Conservation (phyloP, 129 eudicot species). For the Chrysanthemum lavandulifolium region DNA sequence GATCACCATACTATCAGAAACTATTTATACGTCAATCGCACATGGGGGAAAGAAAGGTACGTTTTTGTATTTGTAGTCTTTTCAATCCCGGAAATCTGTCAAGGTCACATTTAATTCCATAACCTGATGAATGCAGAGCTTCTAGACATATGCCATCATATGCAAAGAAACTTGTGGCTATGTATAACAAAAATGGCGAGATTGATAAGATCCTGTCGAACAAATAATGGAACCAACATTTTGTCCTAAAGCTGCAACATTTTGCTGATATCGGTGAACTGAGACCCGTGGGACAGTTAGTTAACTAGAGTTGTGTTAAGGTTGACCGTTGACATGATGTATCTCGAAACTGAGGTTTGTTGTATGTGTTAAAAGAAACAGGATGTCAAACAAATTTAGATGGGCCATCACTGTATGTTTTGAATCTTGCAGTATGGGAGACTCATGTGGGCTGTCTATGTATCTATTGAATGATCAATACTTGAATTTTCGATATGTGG, state of each 20-base stretch:
- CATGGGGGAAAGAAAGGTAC: constrained; percentile 91
- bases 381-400: constrained; percentile 31
- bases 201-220: constrained; percentile 74
- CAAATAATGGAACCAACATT: constrained; percentile 31
- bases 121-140: constrained; percentile 57
- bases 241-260: neutral
- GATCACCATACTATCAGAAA: constrained; percentile 96
- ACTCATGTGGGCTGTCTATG: constrained; percentile 69
- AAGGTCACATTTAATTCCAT: neutral
- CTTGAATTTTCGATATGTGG: constrained; percentile 8
- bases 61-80: neutral
- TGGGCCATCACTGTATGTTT: constrained; percentile 45
- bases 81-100: neutral
- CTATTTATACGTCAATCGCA: constrained; percentile 74
- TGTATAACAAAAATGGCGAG: constrained; percentile 88
- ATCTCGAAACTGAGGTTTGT: constrained; percentile 1
- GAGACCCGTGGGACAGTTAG: neutral
- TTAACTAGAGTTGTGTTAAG: constrained; percentile 12
- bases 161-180: constrained; percentile 80
- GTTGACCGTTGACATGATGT: constrained; percentile 8
- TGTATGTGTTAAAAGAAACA: constrained; percentile 29
- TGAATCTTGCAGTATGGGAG: constrained; percentile 54
- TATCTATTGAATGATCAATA: constrained; percentile 15
- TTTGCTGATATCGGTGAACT: no score
- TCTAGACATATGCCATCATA: constrained; percentile 83